Conservation (phyloP, 2,329 filamentous ascomycete species). For the Aspergillus quadrilineatus region DNA sequence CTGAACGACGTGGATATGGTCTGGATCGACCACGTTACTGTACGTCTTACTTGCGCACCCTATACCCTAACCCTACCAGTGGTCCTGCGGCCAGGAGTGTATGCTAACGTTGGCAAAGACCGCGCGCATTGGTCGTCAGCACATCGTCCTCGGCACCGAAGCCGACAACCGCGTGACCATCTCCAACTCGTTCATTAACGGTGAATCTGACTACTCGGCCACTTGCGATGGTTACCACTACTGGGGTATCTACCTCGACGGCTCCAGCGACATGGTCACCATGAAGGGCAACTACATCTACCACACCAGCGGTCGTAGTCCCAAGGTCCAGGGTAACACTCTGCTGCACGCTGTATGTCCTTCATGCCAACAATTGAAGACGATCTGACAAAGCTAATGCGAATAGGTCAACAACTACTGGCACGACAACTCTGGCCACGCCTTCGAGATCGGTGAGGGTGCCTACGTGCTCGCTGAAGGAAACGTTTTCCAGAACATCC, state of each 20-base stretch:
- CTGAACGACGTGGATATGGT: constrained; percentile 45
- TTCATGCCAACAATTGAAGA: background rate
- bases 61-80: background rate
- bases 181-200: constrained; percentile 62
- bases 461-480: constrained; percentile 56
- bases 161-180: constrained; percentile 58
- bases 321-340: constrained; percentile 57
- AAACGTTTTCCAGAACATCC: constrained; percentile 58
- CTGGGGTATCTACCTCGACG: constrained; percentile 60
- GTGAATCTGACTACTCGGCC: constrained; percentile 54
- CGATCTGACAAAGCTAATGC: background rate
- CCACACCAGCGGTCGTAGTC: constrained; percentile 51
- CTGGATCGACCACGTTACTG: constrained; percentile 55
- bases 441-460: constrained; percentile 54
- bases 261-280: constrained; percentile 56
- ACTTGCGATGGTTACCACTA: constrained; percentile 61
- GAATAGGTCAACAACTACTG: constrained; percentile 58
- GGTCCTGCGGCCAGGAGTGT: too few relatives aligned
- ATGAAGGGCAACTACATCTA: constrained; percentile 63
- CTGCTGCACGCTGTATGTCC: constrained; percentile 53
- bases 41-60: constrained; percentile 8
- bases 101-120: constrained; percentile 36
- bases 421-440: constrained; percentile 56
- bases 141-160: constrained; percentile 58
- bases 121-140: constrained; percentile 59